Evolutionary conservation across 2,329 filamentous ascomycete genomes (phyloP).

Genomic region (Coniochaeta ligniaria): DNA sequence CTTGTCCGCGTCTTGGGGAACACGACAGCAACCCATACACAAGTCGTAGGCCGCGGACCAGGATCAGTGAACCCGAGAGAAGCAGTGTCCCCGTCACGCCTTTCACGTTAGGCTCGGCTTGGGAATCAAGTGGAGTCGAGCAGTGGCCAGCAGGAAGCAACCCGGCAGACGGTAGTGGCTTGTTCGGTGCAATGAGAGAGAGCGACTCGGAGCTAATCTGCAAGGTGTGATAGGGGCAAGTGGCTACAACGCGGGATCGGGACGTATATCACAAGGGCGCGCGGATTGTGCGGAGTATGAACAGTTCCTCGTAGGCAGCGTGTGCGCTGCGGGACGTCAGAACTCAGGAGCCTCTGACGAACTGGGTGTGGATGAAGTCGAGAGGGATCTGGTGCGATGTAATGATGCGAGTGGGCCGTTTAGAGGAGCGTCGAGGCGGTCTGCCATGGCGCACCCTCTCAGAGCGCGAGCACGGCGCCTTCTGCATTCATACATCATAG

Average conservation of each 20-base stretch:
- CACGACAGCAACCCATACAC: not conserved
- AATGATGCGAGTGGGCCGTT: not conserved
- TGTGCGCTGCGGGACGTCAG: not conserved
- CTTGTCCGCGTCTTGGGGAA: not conserved
- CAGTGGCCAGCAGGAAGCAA: not conserved
- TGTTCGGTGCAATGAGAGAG: not conserved
- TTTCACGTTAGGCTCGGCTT: not conserved
- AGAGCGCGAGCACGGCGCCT: not conserved
- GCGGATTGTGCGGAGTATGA: not conserved
- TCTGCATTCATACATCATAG: not conserved
- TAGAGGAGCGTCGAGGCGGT: not conserved
- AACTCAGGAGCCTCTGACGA: not conserved
- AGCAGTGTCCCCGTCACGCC: not conserved
- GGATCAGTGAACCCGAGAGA: not conserved
- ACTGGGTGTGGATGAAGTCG: not conserved
- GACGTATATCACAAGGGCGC: not conserved
- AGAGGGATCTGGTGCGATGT: not conserved
- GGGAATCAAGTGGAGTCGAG: not conserved
- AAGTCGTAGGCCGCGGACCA: not conserved
- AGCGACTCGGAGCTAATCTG: not conserved
- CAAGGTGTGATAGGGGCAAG: not conserved
- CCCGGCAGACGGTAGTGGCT: not conserved
- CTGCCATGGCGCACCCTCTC: not conserved
- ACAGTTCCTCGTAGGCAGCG: not conserved
- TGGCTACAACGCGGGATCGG: not conserved